Evolutionary conservation across 2,329 filamentous ascomycete genomes (phyloP).

Genomic region (Proliferodiscus dingleyae): DNA sequence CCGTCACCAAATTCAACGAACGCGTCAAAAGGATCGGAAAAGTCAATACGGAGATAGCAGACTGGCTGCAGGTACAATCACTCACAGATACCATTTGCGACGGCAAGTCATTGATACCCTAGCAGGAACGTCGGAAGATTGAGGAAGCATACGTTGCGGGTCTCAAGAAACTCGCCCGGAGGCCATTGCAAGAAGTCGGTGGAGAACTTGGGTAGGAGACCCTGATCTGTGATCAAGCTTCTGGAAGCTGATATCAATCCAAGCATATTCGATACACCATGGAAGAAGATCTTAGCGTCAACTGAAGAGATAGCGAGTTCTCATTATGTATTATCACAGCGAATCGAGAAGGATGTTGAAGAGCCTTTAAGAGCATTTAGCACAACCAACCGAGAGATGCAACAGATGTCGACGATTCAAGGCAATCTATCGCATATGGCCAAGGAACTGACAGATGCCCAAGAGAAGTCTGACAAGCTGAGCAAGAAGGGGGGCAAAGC

Average conservation of each 20-base stretch:
- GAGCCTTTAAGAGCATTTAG: constrained; percentile 73
- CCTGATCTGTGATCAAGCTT: not conserved
- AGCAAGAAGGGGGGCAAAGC: constrained; percentile 72
- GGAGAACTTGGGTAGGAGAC: constrained; percentile 77
- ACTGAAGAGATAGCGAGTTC: constrained; percentile 77
- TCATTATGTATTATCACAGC: constrained; percentile 73
- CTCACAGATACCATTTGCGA: not conserved
- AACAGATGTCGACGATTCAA: constrained; percentile 75
- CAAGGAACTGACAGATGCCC: constrained; percentile 77
- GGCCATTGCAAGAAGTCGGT: constrained; percentile 67
- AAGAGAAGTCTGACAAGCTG: constrained; percentile 81
- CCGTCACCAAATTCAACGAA: constrained; percentile 76
- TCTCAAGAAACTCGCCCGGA: constrained; percentile 73
- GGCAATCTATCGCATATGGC: constrained; percentile 76
- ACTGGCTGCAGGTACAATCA: constrained; percentile 80
- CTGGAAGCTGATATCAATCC: constrained; percentile 19
- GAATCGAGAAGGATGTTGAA: constrained; percentile 87
- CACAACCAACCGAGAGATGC: constrained; percentile 66
- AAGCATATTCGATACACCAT: constrained; percentile 86
- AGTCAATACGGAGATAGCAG: constrained; percentile 85
- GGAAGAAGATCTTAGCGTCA: constrained; percentile 79
- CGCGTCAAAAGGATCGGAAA: constrained; percentile 82
- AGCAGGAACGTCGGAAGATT: constrained; percentile 82
- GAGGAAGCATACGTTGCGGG: constrained; percentile 86
- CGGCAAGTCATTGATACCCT: constrained; percentile 20